A percentile compares a stretch with the other conserved stretches of the same genome.
phyloP scores from a whole-genome alignment of 192 early-diverging fungal species.

The Linderina pennispora region DNA sequence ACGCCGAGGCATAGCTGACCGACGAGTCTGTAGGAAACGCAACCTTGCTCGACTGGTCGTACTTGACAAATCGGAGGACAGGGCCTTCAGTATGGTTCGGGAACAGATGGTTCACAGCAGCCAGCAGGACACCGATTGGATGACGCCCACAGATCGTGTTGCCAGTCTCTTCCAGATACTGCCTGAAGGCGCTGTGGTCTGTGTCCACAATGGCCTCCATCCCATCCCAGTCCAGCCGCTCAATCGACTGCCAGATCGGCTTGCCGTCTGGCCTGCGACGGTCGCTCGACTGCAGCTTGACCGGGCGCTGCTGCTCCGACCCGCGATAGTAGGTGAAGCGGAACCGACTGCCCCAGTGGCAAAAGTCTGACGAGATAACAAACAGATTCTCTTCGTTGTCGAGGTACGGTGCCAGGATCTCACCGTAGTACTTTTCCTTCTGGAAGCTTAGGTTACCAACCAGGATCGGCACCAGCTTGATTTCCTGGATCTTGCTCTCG shows the following conservation, averaged over 20 bases:
- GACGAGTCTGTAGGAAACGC: constrained; percentile 55
- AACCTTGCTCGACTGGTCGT: constrained; percentile 75
- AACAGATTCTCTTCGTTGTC: constrained; percentile 66
- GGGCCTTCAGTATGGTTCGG: constrained; percentile 6
- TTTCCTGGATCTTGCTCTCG: constrained; percentile 48
- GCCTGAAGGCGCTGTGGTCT: constrained; percentile 53
- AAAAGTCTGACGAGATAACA: constrained; percentile 96
- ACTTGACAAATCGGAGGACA: constrained; percentile 67
- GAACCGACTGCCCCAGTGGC: constrained; percentile 94
- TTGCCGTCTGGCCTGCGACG: neutral
- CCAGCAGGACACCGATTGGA: constrained; percentile 79
- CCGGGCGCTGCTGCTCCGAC: constrained; percentile 4
- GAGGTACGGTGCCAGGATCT: constrained; percentile 70
- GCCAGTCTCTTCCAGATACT: constrained; percentile 67
- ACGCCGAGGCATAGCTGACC: constrained; percentile 74
- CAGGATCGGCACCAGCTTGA: constrained; percentile 83
- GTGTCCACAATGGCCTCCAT: constrained; percentile 70
- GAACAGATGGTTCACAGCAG: constrained; percentile 48
- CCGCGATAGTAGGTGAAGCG: constrained; percentile 63
- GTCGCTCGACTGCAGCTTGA: constrained; percentile 4
- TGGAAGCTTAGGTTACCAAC: constrained; percentile 66
- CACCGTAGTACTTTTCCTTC: constrained; percentile 63
- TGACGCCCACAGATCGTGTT: constrained; percentile 97
- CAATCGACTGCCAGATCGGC: constrained; percentile 77
- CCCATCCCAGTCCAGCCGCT: constrained; percentile 69